phyloP scores from a whole-genome alignment of 2,329 filamentous ascomycete species.

The Reticulascus tulasneorum region DNA sequence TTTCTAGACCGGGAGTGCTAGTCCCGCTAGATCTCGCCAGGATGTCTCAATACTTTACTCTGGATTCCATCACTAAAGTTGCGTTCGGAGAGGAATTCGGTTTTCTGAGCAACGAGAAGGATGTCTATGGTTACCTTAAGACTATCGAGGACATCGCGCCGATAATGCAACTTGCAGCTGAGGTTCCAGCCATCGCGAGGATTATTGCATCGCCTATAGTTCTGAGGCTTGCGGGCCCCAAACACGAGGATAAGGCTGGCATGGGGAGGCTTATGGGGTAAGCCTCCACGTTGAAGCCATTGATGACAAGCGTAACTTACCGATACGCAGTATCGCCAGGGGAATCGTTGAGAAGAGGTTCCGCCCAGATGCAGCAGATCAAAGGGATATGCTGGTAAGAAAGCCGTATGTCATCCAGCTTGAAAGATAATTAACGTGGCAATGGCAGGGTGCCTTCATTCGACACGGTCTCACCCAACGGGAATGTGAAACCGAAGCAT shows the following conservation, averaged over 20 bases:
- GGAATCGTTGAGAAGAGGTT: slow-evolving; percentile 24
- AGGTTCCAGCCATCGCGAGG: slow-evolving; percentile 13
- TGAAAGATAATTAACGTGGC: background rate
- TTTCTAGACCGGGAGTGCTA: slow-evolving; percentile 28
- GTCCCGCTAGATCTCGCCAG: slow-evolving; percentile 36
- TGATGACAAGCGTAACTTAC: background rate
- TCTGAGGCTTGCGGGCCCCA: slow-evolving; percentile 18
- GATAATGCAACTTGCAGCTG: slow-evolving; percentile 31
- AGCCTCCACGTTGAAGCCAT: slow-evolving; percentile 13
- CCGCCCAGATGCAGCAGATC: slow-evolving; percentile 19
- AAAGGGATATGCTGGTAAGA: slow-evolving; percentile 29
- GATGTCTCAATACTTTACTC: slow-evolving; percentile 40
- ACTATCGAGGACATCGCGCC: slow-evolving; percentile 33
- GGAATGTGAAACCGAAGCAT: slow-evolving; percentile 26
- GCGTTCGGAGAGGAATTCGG: slow-evolving; percentile 42
- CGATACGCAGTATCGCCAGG: slow-evolving; percentile 29
- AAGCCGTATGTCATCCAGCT: fast-evolving
- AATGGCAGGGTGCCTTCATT: slow-evolving; percentile 31
- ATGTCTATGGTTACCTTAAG: slow-evolving; percentile 37
- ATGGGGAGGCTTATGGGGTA: slow-evolving; percentile 14
- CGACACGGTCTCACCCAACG: slow-evolving; percentile 28
- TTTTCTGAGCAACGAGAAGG: slow-evolving; percentile 34
- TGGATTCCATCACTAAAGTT: slow-evolving; percentile 46
- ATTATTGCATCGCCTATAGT: slow-evolving; percentile 23
- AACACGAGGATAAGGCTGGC: slow-evolving; percentile 9